Conservation (phyloP, 495 filamentous ascomycete species). For the Neurospora sp. region DNA sequence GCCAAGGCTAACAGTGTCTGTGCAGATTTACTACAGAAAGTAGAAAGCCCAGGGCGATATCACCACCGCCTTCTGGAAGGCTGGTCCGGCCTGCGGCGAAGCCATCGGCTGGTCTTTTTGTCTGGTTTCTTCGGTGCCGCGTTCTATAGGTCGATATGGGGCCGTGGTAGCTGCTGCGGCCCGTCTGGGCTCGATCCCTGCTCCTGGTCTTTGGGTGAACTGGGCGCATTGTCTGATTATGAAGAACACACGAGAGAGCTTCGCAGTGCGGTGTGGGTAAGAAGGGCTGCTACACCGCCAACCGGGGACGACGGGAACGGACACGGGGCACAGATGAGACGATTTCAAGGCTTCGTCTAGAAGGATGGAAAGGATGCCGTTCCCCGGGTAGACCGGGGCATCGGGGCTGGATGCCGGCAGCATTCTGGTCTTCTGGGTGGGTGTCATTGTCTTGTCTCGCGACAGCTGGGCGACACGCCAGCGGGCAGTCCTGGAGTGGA, state of each 20-base stretch:
- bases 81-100: not conserved
- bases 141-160: not conserved
- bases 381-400: not conserved
- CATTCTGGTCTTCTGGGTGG: not conserved
- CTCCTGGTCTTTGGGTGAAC: not conserved
- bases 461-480: not conserved
- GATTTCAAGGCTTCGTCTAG: not conserved
- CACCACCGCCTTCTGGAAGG: not conserved
- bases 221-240: not conserved
- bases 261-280: not conserved
- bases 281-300: not conserved
- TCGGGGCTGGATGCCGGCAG: not conserved
- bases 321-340: not conserved
- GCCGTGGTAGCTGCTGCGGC: not conserved
- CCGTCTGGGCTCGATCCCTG: not conserved
- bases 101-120: not conserved
- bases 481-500: not conserved
- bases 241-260: not conserved
- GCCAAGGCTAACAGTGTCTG: conserved; percentile 27
- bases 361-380: not conserved
- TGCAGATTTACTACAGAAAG: conserved; percentile 59
- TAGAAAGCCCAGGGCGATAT: conserved; percentile 19
- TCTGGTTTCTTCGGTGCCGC: not conserved
- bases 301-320: not conserved
- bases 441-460: not conserved